Conservation (phyloP, 169 alveolate species). For the Theileria orientalis region DNA sequence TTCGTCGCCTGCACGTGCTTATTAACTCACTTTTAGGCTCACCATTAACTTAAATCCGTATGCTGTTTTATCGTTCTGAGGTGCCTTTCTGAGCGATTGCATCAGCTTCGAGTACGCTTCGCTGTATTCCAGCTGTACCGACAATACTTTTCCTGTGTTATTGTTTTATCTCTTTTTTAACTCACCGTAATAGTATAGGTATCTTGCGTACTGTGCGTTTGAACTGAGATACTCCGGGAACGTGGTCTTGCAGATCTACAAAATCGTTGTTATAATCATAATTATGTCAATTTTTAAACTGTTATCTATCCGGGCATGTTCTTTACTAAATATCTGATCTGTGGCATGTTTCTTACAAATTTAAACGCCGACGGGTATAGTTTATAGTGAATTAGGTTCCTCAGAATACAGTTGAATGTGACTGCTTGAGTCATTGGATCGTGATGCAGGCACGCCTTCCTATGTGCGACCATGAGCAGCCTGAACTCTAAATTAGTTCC, state of each 20-base stretch:
- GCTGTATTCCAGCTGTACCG: conserved; percentile 92
- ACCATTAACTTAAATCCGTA: conserved; percentile 85
- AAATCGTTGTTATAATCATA: too few relatives aligned
- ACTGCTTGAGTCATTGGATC: conserved; percentile 89
- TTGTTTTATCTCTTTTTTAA: not conserved
- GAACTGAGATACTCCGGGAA: conserved; percentile 89
- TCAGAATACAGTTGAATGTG: conserved; percentile 84
- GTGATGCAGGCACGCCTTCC: conserved; percentile 82
- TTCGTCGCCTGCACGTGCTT: conserved; percentile 77
- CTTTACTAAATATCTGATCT: conserved; percentile 60
- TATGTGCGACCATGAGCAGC: conserved; percentile 52
- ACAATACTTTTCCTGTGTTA: conserved; percentile 80
- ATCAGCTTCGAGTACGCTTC: conserved; percentile 87
- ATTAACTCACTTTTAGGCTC: not conserved
- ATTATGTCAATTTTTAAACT: not conserved
- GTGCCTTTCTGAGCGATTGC: conserved; percentile 91
- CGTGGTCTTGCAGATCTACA: conserved; percentile 57
- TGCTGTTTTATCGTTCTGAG: conserved; percentile 86
- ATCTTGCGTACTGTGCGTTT: conserved; percentile 91
- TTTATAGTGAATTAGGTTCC: conserved; percentile 84
- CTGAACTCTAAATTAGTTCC: conserved; percentile 56
- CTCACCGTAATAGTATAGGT: conserved; percentile 89
- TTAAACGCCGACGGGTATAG: conserved; percentile 72
- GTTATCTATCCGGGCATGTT: not conserved
- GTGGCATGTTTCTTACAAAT: conserved; percentile 47